Evolutionary conservation across 306 rosid species (phyloP).

Genomic region (Mucuna pruriens): DNA sequence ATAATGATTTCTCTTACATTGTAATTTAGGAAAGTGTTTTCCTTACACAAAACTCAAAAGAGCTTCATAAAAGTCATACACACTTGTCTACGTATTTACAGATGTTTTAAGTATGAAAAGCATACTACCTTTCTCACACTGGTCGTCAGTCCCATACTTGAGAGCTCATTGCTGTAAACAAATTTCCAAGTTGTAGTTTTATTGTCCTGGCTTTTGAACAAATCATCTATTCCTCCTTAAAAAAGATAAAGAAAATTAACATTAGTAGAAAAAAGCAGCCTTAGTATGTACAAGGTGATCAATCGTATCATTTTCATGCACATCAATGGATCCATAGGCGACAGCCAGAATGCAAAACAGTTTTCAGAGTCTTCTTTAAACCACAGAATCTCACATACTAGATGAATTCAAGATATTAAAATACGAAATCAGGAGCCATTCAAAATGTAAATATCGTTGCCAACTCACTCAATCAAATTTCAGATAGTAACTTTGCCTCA

Average conservation of each 20-base stretch:
- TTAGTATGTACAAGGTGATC: background rate
- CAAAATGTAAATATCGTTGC: background rate
- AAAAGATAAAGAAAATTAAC: slow-evolving; percentile 18
- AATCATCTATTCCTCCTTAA: slow-evolving; percentile 50
- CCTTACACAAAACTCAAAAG: background rate
- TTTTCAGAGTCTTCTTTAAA: background rate
- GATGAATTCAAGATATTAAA: background rate
- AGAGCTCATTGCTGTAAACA: slow-evolving; percentile 63
- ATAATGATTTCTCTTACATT: background rate
- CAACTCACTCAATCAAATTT: background rate
- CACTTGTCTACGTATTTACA: background rate
- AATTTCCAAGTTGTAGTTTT: slow-evolving; percentile 70
- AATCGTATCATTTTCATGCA: slow-evolving; percentile 24
- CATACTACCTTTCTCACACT: slow-evolving; percentile 82
- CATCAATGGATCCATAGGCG: background rate
- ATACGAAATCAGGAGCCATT: background rate
- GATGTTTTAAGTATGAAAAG: background rate
- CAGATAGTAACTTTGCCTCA: background rate
- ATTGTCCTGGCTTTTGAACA: slow-evolving; percentile 46
- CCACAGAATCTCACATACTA: background rate
- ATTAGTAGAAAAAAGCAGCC: slow-evolving; percentile 16
- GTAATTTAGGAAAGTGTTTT: background rate
- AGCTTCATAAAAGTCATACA: background rate
- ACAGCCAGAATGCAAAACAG: background rate
- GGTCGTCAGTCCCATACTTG: slow-evolving; percentile 82